Evolutionary conservation across 495 filamentous ascomycete species (phyloP).

Genomic region (Endocarpon pusillum): DNA sequence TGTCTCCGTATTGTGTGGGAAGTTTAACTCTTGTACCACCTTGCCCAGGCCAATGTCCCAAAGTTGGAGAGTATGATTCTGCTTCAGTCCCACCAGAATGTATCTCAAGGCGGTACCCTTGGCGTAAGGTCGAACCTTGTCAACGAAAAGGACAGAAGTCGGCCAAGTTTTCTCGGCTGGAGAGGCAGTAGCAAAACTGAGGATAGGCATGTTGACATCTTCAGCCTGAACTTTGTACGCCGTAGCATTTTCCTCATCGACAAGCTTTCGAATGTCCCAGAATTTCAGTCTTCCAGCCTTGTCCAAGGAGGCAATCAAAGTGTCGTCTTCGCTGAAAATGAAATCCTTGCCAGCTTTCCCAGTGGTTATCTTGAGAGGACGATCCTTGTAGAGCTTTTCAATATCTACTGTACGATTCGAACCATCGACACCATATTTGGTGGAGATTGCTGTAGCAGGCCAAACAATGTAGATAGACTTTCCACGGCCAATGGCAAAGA

Average conservation of each 20-base stretch:
- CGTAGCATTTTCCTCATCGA: conserved; percentile 36
- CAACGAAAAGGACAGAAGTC: conserved; percentile 85
- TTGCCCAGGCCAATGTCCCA: conserved; percentile 95
- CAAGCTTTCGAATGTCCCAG: conserved; percentile 81
- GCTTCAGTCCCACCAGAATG: conserved; percentile 93
- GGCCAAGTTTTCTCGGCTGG: conserved; percentile 82
- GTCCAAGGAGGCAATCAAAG: conserved; percentile 82
- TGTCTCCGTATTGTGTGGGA: conserved; percentile 90
- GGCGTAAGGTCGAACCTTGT: conserved; percentile 80
- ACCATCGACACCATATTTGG: conserved; percentile 53
- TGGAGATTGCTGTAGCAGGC: conserved; percentile 54
- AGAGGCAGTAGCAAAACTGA: conserved; percentile 61
- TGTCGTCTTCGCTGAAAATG: conserved; percentile 90
- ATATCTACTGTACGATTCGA: conserved; percentile 58
- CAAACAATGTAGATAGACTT: conserved; percentile 89
- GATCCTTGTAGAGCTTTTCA: conserved; percentile 72
- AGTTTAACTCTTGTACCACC: conserved; percentile 88
- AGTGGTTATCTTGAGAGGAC: conserved; percentile 76
- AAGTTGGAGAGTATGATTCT: conserved; percentile 95
- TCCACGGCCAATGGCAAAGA: conserved; percentile 87
- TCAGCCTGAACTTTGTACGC: conserved; percentile 36
- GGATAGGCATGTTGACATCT: conserved; percentile 61
- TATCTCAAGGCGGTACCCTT: conserved; percentile 79
- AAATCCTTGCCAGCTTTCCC: conserved; percentile 99
- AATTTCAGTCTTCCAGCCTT: conserved; percentile 90